These are phyloP conservation scores for Pseudocercospora eumusae DNA, from an alignment of 2,329 filamentous ascomycete genomes.

Conservation along the genomic window DNA sequence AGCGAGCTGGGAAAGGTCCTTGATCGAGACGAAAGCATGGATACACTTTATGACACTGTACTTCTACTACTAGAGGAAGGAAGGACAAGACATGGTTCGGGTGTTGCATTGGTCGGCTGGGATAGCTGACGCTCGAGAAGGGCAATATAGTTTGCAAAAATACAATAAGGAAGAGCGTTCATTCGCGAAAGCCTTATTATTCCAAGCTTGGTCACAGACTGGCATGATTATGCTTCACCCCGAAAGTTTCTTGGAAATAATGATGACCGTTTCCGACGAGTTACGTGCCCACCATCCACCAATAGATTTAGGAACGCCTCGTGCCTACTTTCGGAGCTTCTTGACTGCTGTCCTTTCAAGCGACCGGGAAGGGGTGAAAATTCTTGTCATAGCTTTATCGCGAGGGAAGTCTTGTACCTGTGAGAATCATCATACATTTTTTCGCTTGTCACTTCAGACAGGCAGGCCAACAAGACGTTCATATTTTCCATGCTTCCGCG, in stretches of 20 bases:
- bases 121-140: conserved; percentile 10
- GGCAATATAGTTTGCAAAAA: conserved; percentile 7
- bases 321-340: background rate
- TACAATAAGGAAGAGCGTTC: background rate
- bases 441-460: background rate
- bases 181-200: conserved; percentile 3
- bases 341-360: background rate
- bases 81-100: conserved; percentile 8
- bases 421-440: background rate
- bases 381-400: background rate
- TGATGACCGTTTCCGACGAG: background rate
- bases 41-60: conserved; percentile 9
- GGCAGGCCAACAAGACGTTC: background rate
- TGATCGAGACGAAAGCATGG: conserved; percentile 6
- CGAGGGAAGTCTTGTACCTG: too few species aligned
- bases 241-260: background rate
- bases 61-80: conserved; percentile 2
- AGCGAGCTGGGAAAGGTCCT: conserved; percentile 4
- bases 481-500: background rate
- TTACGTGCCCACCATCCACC: background rate
- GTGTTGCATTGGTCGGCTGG: background rate
- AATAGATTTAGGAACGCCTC: background rate
- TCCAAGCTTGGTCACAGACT: background rate
- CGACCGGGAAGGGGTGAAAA: background rate
- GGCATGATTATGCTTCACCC: background rate